Conservation (phyloP, 2,329 filamentous ascomycete species). For the Paracoccidioides brasiliensis region DNA sequence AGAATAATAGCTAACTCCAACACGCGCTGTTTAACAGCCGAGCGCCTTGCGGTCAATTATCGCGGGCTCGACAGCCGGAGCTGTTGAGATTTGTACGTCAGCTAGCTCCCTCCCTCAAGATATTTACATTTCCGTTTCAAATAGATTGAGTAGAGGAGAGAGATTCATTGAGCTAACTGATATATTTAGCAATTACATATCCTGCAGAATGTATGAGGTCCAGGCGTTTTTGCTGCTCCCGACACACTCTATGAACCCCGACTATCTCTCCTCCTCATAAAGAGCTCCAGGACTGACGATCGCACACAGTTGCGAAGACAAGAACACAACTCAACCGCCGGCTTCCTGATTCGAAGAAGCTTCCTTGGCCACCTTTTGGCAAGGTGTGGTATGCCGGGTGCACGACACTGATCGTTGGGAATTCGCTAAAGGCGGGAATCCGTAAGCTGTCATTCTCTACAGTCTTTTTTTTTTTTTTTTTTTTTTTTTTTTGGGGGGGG, state of each 20-base stretch:
- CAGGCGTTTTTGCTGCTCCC: neutral
- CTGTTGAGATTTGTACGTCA: slow-evolving; percentile 71
- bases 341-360: slow-evolving; percentile 67
- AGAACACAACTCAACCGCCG: slow-evolving; percentile 82
- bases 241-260: no score
- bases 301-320: slow-evolving; percentile 68
- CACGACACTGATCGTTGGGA: slow-evolving; percentile 91
- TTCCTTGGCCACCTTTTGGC: slow-evolving; percentile 91
- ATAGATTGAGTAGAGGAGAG: neutral
- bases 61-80: slow-evolving; percentile 85
- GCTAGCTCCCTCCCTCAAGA: neutral
- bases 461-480: neutral
- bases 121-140: neutral
- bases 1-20: slow-evolving; percentile 7
- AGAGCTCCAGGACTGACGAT: neutral
- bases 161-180: neutral
- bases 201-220: slow-evolving; percentile 67
- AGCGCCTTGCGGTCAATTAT: slow-evolving; percentile 80
- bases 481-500: neutral
- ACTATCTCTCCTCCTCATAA: slow-evolving; percentile 1
- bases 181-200: slow-evolving; percentile 62
- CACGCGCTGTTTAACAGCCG: slow-evolving; percentile 39
- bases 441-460: slow-evolving; percentile 41
- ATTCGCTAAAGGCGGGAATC: slow-evolving; percentile 91
- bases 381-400: slow-evolving; percentile 95